Conservation (phyloP, 1,284 basidiomycete species). For the Melampsora larici-populina region DNA sequence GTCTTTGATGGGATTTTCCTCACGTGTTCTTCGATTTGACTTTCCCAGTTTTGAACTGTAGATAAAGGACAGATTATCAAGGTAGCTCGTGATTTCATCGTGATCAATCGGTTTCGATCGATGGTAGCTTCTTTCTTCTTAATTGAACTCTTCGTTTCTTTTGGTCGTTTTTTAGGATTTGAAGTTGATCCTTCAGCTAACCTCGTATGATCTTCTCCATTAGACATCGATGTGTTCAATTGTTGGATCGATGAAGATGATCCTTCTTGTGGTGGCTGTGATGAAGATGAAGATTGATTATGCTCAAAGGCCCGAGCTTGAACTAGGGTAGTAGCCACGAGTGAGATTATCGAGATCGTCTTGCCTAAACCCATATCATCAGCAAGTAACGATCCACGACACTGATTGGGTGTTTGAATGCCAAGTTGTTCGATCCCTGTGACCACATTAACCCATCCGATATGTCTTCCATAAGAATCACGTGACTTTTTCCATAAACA, state of each 20-base stretch:
- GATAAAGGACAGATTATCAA: slow-evolving; percentile 95
- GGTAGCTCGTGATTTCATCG: slow-evolving; percentile 71
- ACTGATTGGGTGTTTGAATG: slow-evolving; percentile 65
- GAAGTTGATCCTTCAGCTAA: not conserved
- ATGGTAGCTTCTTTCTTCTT: slow-evolving; percentile 45
- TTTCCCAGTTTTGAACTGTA: slow-evolving; percentile 97
- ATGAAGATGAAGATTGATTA: slow-evolving; percentile 61
- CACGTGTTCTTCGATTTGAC: slow-evolving; percentile 90
- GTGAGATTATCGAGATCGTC: slow-evolving; percentile 84
- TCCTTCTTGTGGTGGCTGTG: no score
- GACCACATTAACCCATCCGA: slow-evolving; percentile 75
- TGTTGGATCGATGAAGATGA: not conserved
- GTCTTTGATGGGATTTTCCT: slow-evolving; percentile 27
- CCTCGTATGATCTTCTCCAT: not conserved
- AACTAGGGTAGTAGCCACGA: slow-evolving; percentile 77
- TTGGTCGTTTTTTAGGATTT: not conserved
- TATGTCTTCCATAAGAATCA: slow-evolving; percentile 60
- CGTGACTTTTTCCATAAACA: slow-evolving; percentile 71
- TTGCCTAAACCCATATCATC: slow-evolving; percentile 87
- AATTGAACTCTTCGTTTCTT: slow-evolving; percentile 44
- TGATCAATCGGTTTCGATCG: slow-evolving; percentile 48
- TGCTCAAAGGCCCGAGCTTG: slow-evolving; percentile 66
- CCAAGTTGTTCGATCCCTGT: slow-evolving; percentile 69
- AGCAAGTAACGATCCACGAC: slow-evolving; percentile 79
- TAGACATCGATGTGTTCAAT: not conserved